Evolutionary conservation across 2,329 filamentous ascomycete genomes (phyloP), one percentile per base, ranked within the genome.

Genomic region (Juglanconis oblonga): DNA sequence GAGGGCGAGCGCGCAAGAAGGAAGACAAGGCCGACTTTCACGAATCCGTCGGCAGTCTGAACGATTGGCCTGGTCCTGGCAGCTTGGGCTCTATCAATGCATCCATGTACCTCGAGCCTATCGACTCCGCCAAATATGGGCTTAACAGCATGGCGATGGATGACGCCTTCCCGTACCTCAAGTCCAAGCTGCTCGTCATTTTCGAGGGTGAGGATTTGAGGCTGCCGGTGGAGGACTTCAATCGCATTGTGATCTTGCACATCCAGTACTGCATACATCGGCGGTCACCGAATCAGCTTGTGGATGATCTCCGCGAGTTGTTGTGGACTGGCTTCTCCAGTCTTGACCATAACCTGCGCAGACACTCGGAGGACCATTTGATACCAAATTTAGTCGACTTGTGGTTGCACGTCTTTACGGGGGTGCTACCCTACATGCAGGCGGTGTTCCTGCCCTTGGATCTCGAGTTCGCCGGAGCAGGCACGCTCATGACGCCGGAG

Each of bases 381-480:
- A 92, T 98, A 29, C 91, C 92, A 0, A 87, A 92, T 58, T 80
- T 99, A 1, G 94, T 97, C 2, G 92, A 97, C 71, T 87, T 97
- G 70, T 99, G 95, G 95, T 85, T 96, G 61, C 87, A 95, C 51
- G 93, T 95, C 0, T 97, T 97, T 69, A 94, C 92, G 3, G 90
- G 86, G 6, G 91, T 98, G 42, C 76, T 98, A 5, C 95, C 95
- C 0, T 98, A 97, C 70, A 87, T 99, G 68, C 94, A 98, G 76
- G 92, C 94, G 1, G 93, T 97, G 1, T 97, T 99, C 70, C 78
- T 99, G 1, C 95, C 93, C 0, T 78, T 99, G 1, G 95, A 99
- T 69, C 84, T 97, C 10, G 95, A 99, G 71, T 96, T 99, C 71
- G 88, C 91, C 56, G 95, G 94, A 5, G 84, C 84, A 51, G 95